Conservation (phyloP, 2,329 filamentous ascomycete species). For the Neurospora crassa region DNA sequence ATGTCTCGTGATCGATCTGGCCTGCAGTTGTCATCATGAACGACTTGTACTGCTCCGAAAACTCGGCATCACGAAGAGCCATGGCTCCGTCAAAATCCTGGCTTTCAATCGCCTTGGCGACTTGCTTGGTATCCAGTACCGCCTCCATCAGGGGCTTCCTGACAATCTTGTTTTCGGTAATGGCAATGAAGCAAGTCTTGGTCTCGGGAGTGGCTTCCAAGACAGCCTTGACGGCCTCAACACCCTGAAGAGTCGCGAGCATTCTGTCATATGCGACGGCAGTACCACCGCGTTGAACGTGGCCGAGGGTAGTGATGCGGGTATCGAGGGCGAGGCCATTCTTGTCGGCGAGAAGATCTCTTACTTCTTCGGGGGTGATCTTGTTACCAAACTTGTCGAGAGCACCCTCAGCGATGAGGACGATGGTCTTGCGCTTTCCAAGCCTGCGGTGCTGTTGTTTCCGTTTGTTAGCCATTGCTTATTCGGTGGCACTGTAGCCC, state of each 20-base stretch:
- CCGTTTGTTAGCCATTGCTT: constrained; percentile 14
- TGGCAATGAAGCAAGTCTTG: constrained; percentile 88
- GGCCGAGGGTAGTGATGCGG: constrained; percentile 86
- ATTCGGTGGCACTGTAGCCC: not conserved
- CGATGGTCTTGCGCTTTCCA: constrained; percentile 95
- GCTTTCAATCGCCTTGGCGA: constrained; percentile 69
- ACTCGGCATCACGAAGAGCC: constrained; percentile 82
- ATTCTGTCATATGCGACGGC: constrained; percentile 93
- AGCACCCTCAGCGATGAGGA: constrained; percentile 94
- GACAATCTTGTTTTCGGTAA: constrained; percentile 96
- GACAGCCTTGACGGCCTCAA: constrained; percentile 87
- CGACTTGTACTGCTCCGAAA: constrained; percentile 81
- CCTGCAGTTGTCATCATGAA: constrained; percentile 88
- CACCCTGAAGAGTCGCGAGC: constrained; percentile 84
- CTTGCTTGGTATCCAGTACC: constrained; percentile 75
- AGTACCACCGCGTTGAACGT: constrained; percentile 91
- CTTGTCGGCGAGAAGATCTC: constrained; percentile 73
- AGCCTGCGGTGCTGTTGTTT: constrained; percentile 62
- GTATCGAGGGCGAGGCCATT: constrained; percentile 77
- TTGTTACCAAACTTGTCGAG: constrained; percentile 76
- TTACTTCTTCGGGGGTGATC: constrained; percentile 73
- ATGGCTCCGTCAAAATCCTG: constrained; percentile 86
- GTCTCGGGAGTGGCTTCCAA: constrained; percentile 82
- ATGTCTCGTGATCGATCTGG: constrained; percentile 54
- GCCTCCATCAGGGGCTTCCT: constrained; percentile 83